Percentiles rank a stretch among this genome's conserved stretches.
These are phyloP conservation scores for Yamadazyma akitaensis DNA, from an alignment of 805 yeast genomes.

Conservation along the genomic window DNA sequence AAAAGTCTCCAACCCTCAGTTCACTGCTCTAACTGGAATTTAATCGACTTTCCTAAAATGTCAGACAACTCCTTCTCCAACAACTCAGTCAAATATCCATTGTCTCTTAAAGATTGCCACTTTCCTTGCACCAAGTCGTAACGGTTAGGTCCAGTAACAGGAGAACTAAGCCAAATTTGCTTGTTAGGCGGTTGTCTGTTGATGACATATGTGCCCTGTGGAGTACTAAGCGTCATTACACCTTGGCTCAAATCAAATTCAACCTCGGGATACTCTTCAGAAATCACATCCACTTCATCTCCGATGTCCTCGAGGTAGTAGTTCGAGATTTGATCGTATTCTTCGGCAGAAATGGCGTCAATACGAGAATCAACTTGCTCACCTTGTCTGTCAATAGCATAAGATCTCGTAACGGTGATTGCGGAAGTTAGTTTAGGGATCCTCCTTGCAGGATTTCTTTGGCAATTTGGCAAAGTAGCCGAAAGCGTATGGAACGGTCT, in stretches of 20 bases:
- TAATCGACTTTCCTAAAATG: conserved; percentile 23
- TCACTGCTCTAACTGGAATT: conserved; percentile 16
- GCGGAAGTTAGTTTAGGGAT: not conserved
- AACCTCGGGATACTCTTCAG: conserved; percentile 61
- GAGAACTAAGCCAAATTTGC: conserved; percentile 95
- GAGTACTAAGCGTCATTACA: conserved; percentile 68
- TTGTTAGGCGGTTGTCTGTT: conserved; percentile 97
- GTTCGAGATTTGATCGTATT: conserved; percentile 66
- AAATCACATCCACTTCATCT: conserved; percentile 63
- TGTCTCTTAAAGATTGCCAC: conserved; percentile 81
- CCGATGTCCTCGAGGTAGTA: conserved; percentile 65
- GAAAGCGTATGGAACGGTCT: not conserved
- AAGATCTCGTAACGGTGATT: conserved; percentile 4
- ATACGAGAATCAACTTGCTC: conserved; percentile 35
- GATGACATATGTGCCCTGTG: conserved; percentile 81
- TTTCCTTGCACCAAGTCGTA: conserved; percentile 64
- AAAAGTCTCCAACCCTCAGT: no score
- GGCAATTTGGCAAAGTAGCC: not conserved
- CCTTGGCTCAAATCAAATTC: conserved; percentile 84
- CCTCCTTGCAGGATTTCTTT: not conserved
- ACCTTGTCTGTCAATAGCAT: conserved; percentile 14
- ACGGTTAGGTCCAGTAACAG: conserved; percentile 85
- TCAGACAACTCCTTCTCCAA: conserved; percentile 29
- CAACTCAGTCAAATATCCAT: conserved; percentile 31
- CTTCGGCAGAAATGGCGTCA: conserved; percentile 41